These are phyloP conservation scores for Leishmania tropica DNA, from an alignment of 208 protist genomes.

Conservation along the genomic window DNA sequence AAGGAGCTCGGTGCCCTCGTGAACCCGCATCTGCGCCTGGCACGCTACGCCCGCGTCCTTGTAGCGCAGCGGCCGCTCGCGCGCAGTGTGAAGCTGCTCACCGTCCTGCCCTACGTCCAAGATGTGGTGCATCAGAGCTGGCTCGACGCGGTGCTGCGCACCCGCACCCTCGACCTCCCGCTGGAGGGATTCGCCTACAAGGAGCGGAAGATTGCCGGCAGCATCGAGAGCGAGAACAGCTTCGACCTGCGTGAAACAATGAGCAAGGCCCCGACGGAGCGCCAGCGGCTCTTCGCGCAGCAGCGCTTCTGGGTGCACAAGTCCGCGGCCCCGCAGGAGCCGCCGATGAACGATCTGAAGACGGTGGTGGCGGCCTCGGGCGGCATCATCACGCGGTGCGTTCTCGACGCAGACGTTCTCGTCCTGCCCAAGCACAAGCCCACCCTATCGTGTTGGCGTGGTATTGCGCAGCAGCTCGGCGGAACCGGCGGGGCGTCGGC, in stretches of 20 bases:
- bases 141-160: conserved; percentile 53
- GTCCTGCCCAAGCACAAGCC: conserved; percentile 46
- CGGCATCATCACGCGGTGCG: conserved; percentile 34
- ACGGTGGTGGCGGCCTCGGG: conserved; percentile 65
- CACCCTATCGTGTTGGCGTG: conserved; percentile 26
- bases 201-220: conserved; percentile 36
- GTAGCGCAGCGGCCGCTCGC: conserved; percentile 59
- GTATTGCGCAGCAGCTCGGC: conserved; percentile 20
- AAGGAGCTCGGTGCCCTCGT: conserved; percentile 41
- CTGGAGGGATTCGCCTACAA: conserved; percentile 24
- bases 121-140: conserved; percentile 51
- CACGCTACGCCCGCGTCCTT: conserved; percentile 36
- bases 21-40: conserved; percentile 53
- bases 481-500: not conserved
- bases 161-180: conserved; percentile 12
- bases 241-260: conserved; percentile 54
- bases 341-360: conserved; percentile 69
- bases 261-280: conserved; percentile 24
- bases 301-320: conserved; percentile 69
- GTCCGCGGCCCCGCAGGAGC: conserved; percentile 52
- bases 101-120: conserved; percentile 57
- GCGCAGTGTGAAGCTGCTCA: conserved; percentile 81
- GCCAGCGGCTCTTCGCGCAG: conserved; percentile 47
- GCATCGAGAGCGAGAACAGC: conserved; percentile 64
- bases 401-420: conserved; percentile 38